Conservation (phyloP, 2,329 filamentous ascomycete genomes). For the Calonectria crousiana region DNA sequence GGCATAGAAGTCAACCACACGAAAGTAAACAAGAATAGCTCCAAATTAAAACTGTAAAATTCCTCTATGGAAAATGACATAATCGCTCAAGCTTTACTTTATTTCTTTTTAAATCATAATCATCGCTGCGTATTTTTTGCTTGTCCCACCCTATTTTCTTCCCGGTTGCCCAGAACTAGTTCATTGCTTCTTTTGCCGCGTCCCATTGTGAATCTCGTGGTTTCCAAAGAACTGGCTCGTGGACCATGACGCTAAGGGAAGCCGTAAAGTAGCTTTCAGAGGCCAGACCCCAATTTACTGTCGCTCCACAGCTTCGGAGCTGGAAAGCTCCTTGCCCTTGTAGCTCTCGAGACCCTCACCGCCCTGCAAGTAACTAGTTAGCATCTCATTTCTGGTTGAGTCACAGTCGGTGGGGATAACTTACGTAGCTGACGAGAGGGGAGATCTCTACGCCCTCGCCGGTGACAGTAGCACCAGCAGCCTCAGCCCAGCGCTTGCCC, state of each 20-base stretch:
- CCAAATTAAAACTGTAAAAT: conserved; percentile 27
- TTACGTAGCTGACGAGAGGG: conserved; percentile 94
- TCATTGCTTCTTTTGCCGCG: not conserved
- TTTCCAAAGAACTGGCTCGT: not conserved
- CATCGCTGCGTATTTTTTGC: not conserved
- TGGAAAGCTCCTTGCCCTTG: conserved; percentile 64
- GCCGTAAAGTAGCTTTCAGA: not conserved
- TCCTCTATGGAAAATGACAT: conserved; percentile 10
- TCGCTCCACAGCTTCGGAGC: conserved; percentile 64
- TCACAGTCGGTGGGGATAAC: conserved; percentile 52
- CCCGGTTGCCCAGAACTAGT: not conserved
- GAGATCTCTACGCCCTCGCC: conserved; percentile 87
- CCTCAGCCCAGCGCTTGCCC: conserved; percentile 86
- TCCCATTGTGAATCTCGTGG: not conserved
- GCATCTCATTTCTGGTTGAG: not conserved
- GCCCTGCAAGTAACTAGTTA: conserved; percentile 54
- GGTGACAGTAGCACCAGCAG: conserved; percentile 80
- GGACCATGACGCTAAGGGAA: not conserved
- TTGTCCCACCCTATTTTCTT: not conserved
- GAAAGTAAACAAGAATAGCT: conserved; percentile 18
- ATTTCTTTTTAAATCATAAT: conserved; percentile 10
- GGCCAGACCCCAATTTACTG: conserved; percentile 45
- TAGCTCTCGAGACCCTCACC: conserved; percentile 73
- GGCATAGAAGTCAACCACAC: conserved; percentile 28
- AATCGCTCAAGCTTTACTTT: conserved; percentile 18